Conservation (phyloP, 1,139 yeast species). For the Scheffersomyces segobiensis region DNA sequence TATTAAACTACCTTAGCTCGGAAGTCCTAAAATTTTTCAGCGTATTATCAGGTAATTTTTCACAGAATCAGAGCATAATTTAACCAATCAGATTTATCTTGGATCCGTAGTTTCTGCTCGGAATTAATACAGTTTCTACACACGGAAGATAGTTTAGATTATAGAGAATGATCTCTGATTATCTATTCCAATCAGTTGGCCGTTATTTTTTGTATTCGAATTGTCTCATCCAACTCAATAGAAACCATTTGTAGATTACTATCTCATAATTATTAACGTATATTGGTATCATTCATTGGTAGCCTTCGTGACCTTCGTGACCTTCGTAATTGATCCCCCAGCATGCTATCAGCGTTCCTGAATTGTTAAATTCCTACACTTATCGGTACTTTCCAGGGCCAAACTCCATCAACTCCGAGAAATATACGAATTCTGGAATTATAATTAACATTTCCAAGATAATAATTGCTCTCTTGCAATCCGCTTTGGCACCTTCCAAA, state of each 20-base stretch:
- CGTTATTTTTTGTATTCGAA: neutral
- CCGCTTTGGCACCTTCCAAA: neutral
- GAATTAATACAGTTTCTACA: no score
- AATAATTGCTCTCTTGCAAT: neutral
- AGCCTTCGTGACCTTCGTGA: neutral
- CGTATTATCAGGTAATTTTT: neutral
- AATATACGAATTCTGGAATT: neutral
- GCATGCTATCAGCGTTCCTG: neutral
- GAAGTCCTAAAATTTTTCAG: neutral
- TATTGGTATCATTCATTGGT: neutral
- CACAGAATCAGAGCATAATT: neutral
- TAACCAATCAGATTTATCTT: neutral
- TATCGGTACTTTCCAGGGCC: neutral
- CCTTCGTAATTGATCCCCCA: neutral
- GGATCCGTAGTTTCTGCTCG: neutral
- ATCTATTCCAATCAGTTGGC: neutral
- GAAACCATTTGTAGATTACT: neutral
- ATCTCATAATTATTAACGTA: no score
- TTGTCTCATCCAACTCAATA: neutral
- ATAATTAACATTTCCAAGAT: neutral
- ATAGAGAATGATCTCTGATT: neutral
- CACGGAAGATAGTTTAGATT: neutral
- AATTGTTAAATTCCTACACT: neutral
- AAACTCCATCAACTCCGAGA: neutral
- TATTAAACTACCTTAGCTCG: neutral